Evolutionary conservation across 1,284 basidiomycete genomes (phyloP).

Genomic region (Blastosporella zonata): DNA sequence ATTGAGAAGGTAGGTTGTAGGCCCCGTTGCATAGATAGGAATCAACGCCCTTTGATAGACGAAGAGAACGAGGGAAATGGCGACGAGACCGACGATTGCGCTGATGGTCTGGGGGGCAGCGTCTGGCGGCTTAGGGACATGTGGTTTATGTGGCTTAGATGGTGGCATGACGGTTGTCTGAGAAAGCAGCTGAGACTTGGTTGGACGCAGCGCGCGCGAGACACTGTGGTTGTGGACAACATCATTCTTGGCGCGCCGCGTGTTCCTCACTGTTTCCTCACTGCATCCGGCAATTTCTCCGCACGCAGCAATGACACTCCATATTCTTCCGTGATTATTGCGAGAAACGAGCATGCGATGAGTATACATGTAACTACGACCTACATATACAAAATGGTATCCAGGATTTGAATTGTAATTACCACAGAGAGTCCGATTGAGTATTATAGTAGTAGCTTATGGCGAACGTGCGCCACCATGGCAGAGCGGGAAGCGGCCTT

Average conservation of each 20-base stretch:
- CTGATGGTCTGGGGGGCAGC: constrained; percentile 4
- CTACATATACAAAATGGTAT: too few relatives aligned
- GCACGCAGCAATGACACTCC: neutral
- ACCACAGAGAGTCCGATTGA: too few relatives aligned
- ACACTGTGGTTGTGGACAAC: neutral
- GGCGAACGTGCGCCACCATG: too few relatives aligned
- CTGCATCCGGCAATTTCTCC: neutral
- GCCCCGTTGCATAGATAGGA: constrained; percentile 56
- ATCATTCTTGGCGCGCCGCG: neutral
- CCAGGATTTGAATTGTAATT: too few relatives aligned
- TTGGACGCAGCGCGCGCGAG: neutral
- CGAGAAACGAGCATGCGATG: neutral
- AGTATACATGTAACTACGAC: too few relatives aligned
- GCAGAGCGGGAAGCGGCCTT: too few relatives aligned
- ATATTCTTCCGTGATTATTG: constrained; percentile 5
- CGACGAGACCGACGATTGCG: constrained; percentile 21
- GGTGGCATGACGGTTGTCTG: constrained; percentile 13
- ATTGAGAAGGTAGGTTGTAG: constrained; percentile 45
- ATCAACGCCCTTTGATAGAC: constrained; percentile 52
- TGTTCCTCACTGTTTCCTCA: too few relatives aligned
- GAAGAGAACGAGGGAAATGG: constrained; percentile 51
- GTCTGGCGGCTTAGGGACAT: constrained; percentile 7
- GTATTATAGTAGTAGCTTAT: too few relatives aligned
- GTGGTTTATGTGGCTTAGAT: constrained; percentile 4
- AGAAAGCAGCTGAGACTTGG: constrained; percentile 5